Evolutionary conservation across 2,329 filamentous ascomycete species (phyloP).

Genomic region (Phyllosticta paracitricarpa): DNA sequence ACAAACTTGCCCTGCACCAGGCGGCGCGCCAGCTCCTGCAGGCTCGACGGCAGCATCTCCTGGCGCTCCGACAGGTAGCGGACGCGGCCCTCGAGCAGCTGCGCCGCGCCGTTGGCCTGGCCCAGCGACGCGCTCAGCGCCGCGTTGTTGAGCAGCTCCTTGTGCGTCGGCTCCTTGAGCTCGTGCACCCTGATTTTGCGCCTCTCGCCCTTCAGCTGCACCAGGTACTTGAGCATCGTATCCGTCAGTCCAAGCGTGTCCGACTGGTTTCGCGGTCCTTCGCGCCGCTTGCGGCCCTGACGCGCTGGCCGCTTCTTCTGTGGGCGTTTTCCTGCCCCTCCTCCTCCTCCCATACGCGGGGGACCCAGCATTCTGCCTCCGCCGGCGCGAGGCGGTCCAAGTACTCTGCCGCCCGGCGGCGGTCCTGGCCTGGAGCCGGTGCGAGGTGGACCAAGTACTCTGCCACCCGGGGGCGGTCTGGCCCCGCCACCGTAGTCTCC

Average conservation of each 20-base stretch:
- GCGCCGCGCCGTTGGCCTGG: conserved; percentile 1
- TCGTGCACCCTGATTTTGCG: not conserved
- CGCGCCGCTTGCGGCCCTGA: not conserved
- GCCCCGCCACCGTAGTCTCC: not conserved
- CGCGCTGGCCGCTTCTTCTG: not conserved
- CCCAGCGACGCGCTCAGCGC: conserved; percentile 5
- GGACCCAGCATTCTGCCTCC: not conserved
- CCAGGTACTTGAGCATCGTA: conserved; percentile 3
- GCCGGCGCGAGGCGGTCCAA: not conserved
- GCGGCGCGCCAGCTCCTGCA: conserved; percentile 1
- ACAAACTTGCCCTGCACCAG: conserved; percentile 7
- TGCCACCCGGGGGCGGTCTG: not conserved
- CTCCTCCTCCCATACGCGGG: not conserved
- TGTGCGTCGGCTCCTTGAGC: not conserved
- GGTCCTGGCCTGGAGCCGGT: not conserved
- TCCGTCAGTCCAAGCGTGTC: not conserved
- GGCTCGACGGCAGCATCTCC: not conserved
- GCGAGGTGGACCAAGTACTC: not conserved
- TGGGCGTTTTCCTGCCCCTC: not conserved
- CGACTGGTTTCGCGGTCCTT: not conserved
- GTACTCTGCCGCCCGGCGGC: not conserved
- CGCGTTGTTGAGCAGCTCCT: not conserved
- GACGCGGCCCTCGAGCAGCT: conserved; percentile 1
- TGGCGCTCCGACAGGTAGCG: conserved; percentile 2
- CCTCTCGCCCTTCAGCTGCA: not conserved